Evolutionary conservation across 108 stramenopile species (phyloP).

Genomic region (Asterionellopsis glacialis): DNA sequence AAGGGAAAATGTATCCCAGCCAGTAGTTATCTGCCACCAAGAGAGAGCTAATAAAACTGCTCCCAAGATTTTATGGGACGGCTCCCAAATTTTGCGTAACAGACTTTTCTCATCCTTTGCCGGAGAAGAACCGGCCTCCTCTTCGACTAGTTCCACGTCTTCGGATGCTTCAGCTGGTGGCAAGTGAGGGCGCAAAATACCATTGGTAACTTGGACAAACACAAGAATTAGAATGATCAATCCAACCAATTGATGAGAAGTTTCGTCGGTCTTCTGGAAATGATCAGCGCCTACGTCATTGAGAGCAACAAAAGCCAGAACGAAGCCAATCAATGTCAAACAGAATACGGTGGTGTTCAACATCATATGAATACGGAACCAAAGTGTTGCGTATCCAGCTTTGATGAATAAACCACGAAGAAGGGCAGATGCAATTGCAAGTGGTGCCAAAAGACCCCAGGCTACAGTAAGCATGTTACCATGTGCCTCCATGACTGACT

Average conservation of each 20-base stretch:
- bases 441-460: conserved; percentile 20
- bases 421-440: conserved; percentile 14
- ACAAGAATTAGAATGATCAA: conserved; percentile 34
- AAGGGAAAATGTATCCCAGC: too few species aligned
- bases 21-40: conserved; percentile 2
- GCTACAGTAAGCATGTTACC: conserved; percentile 4
- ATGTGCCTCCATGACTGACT: conserved; percentile 2
- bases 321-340: conserved; percentile 20
- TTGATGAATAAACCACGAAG: conserved; percentile 3
- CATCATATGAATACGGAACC: conserved; percentile 29
- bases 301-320: conserved; percentile 20
- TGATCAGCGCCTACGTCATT: conserved; percentile 15
- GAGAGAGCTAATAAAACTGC: background rate
- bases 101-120: background rate
- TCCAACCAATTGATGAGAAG: conserved; percentile 26
- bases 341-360: conserved; percentile 16
- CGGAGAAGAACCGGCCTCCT: background rate
- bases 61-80: background rate
- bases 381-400: conserved; percentile 1
- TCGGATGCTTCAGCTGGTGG: conserved; percentile 7
- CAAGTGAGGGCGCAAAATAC: conserved; percentile 28
- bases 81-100: conserved; percentile 2
- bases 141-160: background rate
- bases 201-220: conserved; percentile 27
- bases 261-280: conserved; percentile 2